Base-by-base conservation (phyloP, 169 alveolate species). In the Plasmodium gallinaceum region DNA sequence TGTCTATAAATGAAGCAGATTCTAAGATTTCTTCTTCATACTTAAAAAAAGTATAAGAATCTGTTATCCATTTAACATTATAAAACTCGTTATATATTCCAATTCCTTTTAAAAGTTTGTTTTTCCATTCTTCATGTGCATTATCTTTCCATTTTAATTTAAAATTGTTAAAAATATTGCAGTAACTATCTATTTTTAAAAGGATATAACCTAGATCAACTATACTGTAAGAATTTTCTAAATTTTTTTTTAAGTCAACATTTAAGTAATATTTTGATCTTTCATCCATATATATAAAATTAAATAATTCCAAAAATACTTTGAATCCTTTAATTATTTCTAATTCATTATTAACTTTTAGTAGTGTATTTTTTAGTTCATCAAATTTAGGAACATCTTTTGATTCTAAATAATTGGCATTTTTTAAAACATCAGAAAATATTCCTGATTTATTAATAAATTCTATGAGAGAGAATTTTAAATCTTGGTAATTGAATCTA, bases 391-490 rank as follows among this genome's bases (percentile, higher is more conserved):
- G 74, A 5, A 83, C 68, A 39, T 60, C 26, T 46, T 66, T 68
- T 42, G 91, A 42, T 37, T 66, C 85, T 71, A 83, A 18, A 71
- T 54, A 83, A 37, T 72, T 66, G 16, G 16, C 14, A 57, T 69
- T 69, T 26, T 83, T 83, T 51, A 83, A 57, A 18, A 83, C 42
- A 60, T 83, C 76, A 9, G 83, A 68, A 32, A 83, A 83, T 3
- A 83, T 62, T 18, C 91, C 91, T 42, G 91, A 83, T 57, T 83
- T 83, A 42, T 83, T 83, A 37, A 83, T 83, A 83, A 83, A 83
- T 68, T 83, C 91, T 24, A 52, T 52, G 7, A 83, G 83, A 54
- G 74, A 51, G 39, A 26, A 74, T 16, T 83, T 45, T 43, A 83
- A 58, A 43, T 83, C 80, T 52, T 68, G 80, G 16, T 68, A 83